These are phyloP conservation scores for Populus hybrid DNA, from an alignment of 441 rosid species.

Conservation along the genomic window DNA sequence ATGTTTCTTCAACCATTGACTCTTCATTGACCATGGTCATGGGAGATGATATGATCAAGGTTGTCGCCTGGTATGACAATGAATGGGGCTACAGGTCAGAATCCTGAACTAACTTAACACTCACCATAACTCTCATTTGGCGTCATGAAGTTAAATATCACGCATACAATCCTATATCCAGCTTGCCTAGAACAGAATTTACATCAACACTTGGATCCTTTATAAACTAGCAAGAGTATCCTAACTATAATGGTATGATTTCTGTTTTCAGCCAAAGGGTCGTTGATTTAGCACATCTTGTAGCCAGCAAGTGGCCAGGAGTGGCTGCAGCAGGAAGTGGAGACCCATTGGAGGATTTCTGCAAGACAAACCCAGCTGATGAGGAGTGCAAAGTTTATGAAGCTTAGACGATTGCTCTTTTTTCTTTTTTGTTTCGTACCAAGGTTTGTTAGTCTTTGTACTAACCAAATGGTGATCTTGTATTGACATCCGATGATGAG, in stretches of 20 bases:
- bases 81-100: slow-evolving; percentile 96
- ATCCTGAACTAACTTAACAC: neutral
- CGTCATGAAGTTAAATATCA: neutral
- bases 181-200: neutral
- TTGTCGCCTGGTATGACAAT: slow-evolving; percentile 98
- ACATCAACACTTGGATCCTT: neutral
- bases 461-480: slow-evolving; percentile 13
- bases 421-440: slow-evolving; percentile 3
- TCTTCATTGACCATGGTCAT: slow-evolving; percentile 96
- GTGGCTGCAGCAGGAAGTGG: slow-evolving; percentile 53
- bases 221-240: neutral
- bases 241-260: neutral
- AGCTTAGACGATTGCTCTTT: slow-evolving; percentile 26
- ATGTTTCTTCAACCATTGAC: slow-evolving; percentile 91
- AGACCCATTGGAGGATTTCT: slow-evolving; percentile 93
- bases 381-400: slow-evolving; percentile 94
- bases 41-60: slow-evolving; percentile 99
- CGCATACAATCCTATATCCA: neutral
- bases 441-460: slow-evolving; percentile 17
- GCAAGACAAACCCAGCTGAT: slow-evolving; percentile 82
- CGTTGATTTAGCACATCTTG: slow-evolving; percentile 95
- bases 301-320: slow-evolving; percentile 86
- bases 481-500: slow-evolving; percentile 13
- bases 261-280: slow-evolving; percentile 81
- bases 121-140: neutral